Base-by-base conservation (phyloP, 768 basidiomycete genomes). In the Mycena haematopus region DNA sequence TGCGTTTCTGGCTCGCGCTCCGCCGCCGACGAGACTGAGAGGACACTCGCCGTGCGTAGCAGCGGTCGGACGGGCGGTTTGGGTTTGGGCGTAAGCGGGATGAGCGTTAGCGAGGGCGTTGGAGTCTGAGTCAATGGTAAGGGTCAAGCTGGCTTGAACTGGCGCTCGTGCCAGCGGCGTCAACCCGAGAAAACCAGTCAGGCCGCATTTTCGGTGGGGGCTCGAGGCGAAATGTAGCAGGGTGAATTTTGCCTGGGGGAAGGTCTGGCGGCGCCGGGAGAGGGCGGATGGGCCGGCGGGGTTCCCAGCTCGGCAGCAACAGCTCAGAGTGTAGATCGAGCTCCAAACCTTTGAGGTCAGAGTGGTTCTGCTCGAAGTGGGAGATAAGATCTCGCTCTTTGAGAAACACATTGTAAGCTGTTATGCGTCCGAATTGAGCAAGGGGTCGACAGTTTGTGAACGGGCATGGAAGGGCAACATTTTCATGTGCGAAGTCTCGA, bases 401-500 rank as follows among this genome's bases (percentile, higher is more conserved):
- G 29, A 55, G 10, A 44, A 67, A 67, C 40, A n/a, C 40, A 38
- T 58, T 49, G 36, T 45, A 36, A 5, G 2, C 2, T 10, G 38
- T 27, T 7, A 47, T 9, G 19, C 60, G 61, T 10, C 61, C 65
- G n/a, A 51, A 55, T 0, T 59, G 40, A 11, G 42, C 40, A 9
- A 47, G 42, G 7, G 65, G 58, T 24, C 3, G 24, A 46, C 66
- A 67, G n/a, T 53, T 52, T 31, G 46, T 45, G 21, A 67, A 63
- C 1, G 66, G 66, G 31, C 66, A 67, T 2, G 61, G 59, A 15
- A 67, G 40, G 21, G 62, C 1, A 9, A 58, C 36, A 19, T 15
- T 42, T 64, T 67, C 66, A 67, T 67, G 27, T 67, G 66, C 1
- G 62, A 55, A 6, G 19, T 5, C 59, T 67, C 56, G 33, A 67